Percentiles rank a stretch among this genome's conserved stretches.
Conservation (phyloP, 2,329 filamentous ascomycete genomes). For the Diaporthe eres region DNA sequence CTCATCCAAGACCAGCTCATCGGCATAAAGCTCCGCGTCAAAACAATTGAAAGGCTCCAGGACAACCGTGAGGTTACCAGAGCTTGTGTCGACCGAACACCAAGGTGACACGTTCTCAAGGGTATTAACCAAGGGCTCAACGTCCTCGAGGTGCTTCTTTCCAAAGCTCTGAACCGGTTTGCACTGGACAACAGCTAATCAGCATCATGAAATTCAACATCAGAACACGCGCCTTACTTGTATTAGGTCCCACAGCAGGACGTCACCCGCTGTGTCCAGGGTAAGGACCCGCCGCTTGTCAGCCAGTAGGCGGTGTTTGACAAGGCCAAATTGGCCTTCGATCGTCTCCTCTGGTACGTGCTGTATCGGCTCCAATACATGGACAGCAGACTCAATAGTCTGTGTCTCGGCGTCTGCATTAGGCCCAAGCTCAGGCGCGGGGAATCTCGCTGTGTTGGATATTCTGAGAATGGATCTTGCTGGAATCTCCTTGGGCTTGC, state of each 20-base stretch:
- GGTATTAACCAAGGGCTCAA: slow-evolving; percentile 88
- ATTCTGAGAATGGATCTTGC: slow-evolving; percentile 84
- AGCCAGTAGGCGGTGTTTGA: slow-evolving; percentile 93
- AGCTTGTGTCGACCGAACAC: slow-evolving; percentile 95
- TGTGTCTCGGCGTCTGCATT: slow-evolving; percentile 68
- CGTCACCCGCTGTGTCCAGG: slow-evolving; percentile 93
- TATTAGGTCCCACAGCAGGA: slow-evolving; percentile 94
- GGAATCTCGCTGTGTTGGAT: slow-evolving; percentile 86
- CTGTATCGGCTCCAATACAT: slow-evolving; percentile 74
- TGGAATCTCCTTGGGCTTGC: slow-evolving; percentile 76
- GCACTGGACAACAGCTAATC: slow-evolving; percentile 69
- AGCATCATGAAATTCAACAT: slow-evolving; percentile 38
- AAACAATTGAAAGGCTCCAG: slow-evolving; percentile 97
- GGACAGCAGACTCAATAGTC: slow-evolving; percentile 47
- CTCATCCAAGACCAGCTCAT: slow-evolving; percentile 83
- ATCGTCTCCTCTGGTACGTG: slow-evolving; percentile 83
- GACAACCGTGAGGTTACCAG: slow-evolving; percentile 90
- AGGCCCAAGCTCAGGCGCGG: slow-evolving; percentile 65
- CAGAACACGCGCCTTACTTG: slow-evolving; percentile 67
- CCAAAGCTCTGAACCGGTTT: slow-evolving; percentile 92
- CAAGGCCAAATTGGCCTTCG: slow-evolving; percentile 93
- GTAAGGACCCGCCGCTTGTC: slow-evolving; percentile 92
- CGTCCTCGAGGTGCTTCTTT: slow-evolving; percentile 93
- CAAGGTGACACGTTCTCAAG: slow-evolving; percentile 92
- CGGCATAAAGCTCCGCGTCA: slow-evolving; percentile 96